phyloP scores from a whole-genome alignment of 2,329 filamentous ascomycete genomes.

The Fusarium concolor region DNA sequence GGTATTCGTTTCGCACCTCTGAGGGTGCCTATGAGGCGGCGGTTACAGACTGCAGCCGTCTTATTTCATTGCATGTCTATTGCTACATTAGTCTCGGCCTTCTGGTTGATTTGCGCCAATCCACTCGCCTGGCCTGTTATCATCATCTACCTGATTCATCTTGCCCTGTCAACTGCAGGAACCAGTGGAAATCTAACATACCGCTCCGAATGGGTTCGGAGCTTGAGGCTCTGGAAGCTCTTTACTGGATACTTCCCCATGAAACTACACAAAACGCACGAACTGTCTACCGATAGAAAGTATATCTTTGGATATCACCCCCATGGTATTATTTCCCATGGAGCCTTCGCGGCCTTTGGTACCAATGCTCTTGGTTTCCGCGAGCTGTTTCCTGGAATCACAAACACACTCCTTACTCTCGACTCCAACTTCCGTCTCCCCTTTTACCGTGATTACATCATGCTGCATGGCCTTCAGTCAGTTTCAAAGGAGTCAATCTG shows the following conservation, averaged over 20 bases:
- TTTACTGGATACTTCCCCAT: slow-evolving; percentile 96
- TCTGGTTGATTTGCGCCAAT: slow-evolving; percentile 92
- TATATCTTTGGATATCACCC: slow-evolving; percentile 99
- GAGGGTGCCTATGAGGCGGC: slow-evolving; percentile 75
- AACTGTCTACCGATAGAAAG: slow-evolving; percentile 83
- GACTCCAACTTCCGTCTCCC: slow-evolving; percentile 96
- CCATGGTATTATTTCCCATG: slow-evolving; percentile 96
- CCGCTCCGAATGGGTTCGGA: slow-evolving; percentile 80
- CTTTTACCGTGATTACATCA: slow-evolving; percentile 93
- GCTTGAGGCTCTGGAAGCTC: slow-evolving; percentile 82
- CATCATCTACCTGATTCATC: slow-evolving; percentile 83
- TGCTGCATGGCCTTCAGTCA: slow-evolving; percentile 86
- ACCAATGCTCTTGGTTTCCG: slow-evolving; percentile 91
- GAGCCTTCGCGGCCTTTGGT: slow-evolving; percentile 91
- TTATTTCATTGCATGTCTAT: slow-evolving; percentile 79
- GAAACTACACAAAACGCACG: slow-evolving; percentile 83
- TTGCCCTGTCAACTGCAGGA: slow-evolving; percentile 81
- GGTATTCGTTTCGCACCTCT: slow-evolving; percentile 87
- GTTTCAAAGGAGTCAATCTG: slow-evolving; percentile 94
- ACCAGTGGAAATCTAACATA: slow-evolving; percentile 80
- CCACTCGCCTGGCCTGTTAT: slow-evolving; percentile 89
- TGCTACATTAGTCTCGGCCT: slow-evolving; percentile 76
- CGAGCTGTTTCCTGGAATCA: slow-evolving; percentile 92
- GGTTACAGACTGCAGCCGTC: slow-evolving; percentile 82
- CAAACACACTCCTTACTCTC: slow-evolving; percentile 92